Base-by-base conservation (phyloP, 2,329 filamentous ascomycete species). In the Rachicladosporium sp. region DNA sequence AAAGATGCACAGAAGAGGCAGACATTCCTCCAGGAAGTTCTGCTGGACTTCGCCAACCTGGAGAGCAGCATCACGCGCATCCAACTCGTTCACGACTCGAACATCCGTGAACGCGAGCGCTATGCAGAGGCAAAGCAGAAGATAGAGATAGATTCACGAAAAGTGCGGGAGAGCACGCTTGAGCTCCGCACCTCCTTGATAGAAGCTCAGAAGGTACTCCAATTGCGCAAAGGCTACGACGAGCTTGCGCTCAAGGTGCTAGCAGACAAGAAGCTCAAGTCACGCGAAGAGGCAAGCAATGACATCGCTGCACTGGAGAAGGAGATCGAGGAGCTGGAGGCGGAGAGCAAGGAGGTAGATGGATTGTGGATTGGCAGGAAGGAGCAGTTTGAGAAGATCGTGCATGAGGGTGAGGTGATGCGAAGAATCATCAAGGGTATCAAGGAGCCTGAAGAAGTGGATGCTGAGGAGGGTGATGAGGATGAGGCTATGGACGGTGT, bases 11-110 rank as follows among this genome's bases (percentile, higher is more conserved):
- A 35, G 35, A 38, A 29, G 5, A 37, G 61, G 33, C 66, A 74
- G 45, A 70, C 68, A 48, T 82, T 93, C 52, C 80, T 78, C 44
- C 82, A 93, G 57, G 87, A 94, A 58, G 72, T 93, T 33, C 77
- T 82, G 5, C 76, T 93, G 47, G 89, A 96, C 61, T 91, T 95
- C 53, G 82, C 83, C 10, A 79, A 85, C n/a, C 87, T 95, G 50
- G 84, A 93, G 59, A 83, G 76, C 63, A 85, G 79, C 56, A 82
- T 95, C 48, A 76, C 83, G 29, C 85, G 89, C 41, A 82, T 94
- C 31, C 88, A 95, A 51, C 85, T 93, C 54, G 78, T 94, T 1
- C 74, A 82, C 38, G 77, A 80, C 21, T 87, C 85, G 57, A 95
- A 96, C 60, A 75, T 74, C 46, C 75, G 74, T 39, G 88, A 96